Percentiles rank a stretch among this genome's conserved stretches.
Conservation (phyloP, 2,329 filamentous ascomycete genomes). For the Fusarium sororula region DNA sequence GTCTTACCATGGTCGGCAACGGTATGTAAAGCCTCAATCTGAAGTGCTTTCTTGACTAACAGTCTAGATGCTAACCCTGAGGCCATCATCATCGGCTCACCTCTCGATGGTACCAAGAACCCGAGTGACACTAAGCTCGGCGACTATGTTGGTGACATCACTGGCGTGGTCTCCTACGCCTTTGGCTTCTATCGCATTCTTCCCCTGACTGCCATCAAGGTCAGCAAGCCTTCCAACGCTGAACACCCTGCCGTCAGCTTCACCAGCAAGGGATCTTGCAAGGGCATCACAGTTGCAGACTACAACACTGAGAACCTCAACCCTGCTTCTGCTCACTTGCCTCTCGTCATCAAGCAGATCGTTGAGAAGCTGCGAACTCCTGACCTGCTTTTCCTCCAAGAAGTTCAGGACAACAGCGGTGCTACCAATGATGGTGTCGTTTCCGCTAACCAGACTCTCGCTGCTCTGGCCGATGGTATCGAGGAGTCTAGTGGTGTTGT, state of each 20-base stretch:
- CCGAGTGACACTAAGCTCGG: slow-evolving; percentile 69
- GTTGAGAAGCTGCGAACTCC: slow-evolving; percentile 70
- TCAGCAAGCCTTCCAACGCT: slow-evolving; percentile 56
- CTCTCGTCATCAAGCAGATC: slow-evolving; percentile 71
- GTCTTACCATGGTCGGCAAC: slow-evolving; percentile 68
- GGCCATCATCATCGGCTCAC: slow-evolving; percentile 70
- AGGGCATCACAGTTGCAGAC: slow-evolving; percentile 68
- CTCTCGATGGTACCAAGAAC: slow-evolving; percentile 72
- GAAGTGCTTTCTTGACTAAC: slow-evolving; percentile 2
- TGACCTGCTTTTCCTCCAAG: slow-evolving; percentile 74
- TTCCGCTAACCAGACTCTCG: slow-evolving; percentile 66
- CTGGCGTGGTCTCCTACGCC: slow-evolving; percentile 71
- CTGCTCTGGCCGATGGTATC: slow-evolving; percentile 64
- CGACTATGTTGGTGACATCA: slow-evolving; percentile 71
- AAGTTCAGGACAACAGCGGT: slow-evolving; percentile 75
- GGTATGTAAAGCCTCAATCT: slow-evolving; percentile 47
- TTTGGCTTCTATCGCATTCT: slow-evolving; percentile 77
- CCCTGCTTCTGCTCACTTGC: slow-evolving; percentile 63
- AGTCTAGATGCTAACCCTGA: slow-evolving; percentile 72
- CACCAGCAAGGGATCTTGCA: slow-evolving; percentile 64
- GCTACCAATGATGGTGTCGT: slow-evolving; percentile 66
- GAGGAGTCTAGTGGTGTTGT: slow-evolving; percentile 56
- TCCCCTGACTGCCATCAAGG: slow-evolving; percentile 65
- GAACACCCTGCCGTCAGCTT: slow-evolving; percentile 63
- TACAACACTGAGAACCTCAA: slow-evolving; percentile 78